phyloP scores from a whole-genome alignment of 495 filamentous ascomycete genomes.

The Penicillium herquei region DNA sequence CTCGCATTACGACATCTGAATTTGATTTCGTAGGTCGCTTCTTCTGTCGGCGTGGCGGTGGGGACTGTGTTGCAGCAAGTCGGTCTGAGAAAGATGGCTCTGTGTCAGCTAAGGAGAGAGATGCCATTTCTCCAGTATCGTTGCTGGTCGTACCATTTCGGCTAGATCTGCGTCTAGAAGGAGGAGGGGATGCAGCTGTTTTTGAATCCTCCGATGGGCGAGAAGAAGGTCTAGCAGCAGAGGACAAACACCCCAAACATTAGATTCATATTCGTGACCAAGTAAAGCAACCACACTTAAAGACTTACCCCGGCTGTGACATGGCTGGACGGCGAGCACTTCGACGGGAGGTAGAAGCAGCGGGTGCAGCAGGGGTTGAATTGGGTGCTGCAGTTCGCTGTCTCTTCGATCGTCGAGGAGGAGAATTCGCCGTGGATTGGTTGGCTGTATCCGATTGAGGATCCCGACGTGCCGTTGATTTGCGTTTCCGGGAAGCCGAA shows the following conservation, averaged over 20 bases:
- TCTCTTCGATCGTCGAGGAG: constrained; percentile 45
- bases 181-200: constrained; percentile 45
- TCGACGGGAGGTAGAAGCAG: constrained; percentile 51
- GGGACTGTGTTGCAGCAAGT: constrained; percentile 31
- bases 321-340: constrained; percentile 65
- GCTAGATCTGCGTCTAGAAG: constrained; percentile 66
- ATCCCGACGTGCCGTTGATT: constrained; percentile 46
- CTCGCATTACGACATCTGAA: constrained; percentile 52
- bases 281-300: no score
- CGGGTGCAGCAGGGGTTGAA: constrained; percentile 39
- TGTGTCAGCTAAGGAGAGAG: not conserved
- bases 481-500: constrained; percentile 56
- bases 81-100: constrained; percentile 24
- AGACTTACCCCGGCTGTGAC: constrained; percentile 75
- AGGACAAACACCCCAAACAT: not conserved
- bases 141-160: constrained; percentile 41
- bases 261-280: not conserved
- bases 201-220: constrained; percentile 43
- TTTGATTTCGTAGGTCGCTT: constrained; percentile 56
- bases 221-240: constrained; percentile 38
- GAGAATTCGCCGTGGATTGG: constrained; percentile 39
- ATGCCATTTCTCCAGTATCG: not conserved
- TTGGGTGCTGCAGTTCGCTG: constrained; percentile 40
- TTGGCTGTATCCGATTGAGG: constrained; percentile 38
- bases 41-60: constrained; percentile 46